Evolutionary conservation across 441 rosid species (phyloP).

Genomic region (Monsonia emarginata): DNA sequence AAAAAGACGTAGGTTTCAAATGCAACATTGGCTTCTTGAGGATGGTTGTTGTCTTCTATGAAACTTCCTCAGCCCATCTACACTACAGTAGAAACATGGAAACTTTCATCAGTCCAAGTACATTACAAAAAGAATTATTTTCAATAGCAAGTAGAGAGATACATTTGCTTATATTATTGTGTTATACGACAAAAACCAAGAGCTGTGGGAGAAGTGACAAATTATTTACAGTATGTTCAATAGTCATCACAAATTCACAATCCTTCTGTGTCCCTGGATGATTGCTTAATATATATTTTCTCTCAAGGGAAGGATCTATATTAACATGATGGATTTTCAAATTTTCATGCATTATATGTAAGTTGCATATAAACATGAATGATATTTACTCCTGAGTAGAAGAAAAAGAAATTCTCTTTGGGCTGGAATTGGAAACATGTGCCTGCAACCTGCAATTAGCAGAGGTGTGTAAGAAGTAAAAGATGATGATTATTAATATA

Average conservation of each 20-base stretch:
- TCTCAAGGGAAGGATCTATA: neutral
- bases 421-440: constrained; percentile 35
- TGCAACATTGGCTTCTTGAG: neutral
- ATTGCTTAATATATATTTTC: no score
- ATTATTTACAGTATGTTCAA: neutral
- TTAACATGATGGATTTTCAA: neutral
- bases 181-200: no score
- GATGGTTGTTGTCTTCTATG: neutral
- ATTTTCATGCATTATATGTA: neutral
- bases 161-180: neutral
- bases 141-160: neutral
- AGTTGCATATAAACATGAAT: neutral
- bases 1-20: no score
- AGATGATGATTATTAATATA: constrained; percentile 51
- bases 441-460: constrained; percentile 34
- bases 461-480: constrained; percentile 33
- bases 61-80: neutral
- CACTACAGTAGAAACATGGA: neutral
- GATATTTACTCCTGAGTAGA: neutral
- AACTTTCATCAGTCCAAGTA: neutral
- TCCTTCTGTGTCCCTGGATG: neutral
- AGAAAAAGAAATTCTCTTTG: no score
- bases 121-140: neutral
- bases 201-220: neutral
- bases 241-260: neutral